These are phyloP conservation scores for Ophiostoma pallidulum DNA, from an alignment of 2,329 filamentous ascomycete genomes.

Conservation along the genomic window DNA sequence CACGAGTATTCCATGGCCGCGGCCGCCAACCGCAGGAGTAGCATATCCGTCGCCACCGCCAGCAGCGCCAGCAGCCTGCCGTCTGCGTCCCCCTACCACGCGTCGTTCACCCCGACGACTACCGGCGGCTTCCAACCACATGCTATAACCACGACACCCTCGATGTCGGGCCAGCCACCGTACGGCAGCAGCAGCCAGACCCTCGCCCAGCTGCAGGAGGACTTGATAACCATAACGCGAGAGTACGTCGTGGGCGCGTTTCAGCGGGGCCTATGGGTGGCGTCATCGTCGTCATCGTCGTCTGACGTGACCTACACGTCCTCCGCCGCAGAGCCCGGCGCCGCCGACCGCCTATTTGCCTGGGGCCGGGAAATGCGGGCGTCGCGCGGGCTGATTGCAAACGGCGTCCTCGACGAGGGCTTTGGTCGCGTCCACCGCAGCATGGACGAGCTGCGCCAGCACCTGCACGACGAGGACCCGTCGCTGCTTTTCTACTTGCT, in stretches of 20 bases:
- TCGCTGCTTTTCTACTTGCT: conserved; percentile 19
- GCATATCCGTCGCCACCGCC: too few species aligned
- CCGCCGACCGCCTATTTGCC: conserved; percentile 13
- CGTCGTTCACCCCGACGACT: neutral
- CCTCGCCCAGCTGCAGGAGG: too few species aligned
- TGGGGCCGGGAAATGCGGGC: conserved; percentile 19
- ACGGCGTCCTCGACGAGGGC: conserved; percentile 14
- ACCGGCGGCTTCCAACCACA: conserved; percentile 6
- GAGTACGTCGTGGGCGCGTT: conserved; percentile 19
- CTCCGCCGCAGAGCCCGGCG: conserved; percentile 7
- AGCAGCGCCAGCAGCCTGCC: too few species aligned
- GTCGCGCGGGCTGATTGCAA: conserved; percentile 16
- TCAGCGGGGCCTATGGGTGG: conserved; percentile 17
- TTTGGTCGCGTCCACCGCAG: conserved; percentile 17
- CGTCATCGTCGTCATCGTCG: conserved; percentile 5
- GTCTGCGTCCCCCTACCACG: neutral
- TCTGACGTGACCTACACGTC: neutral
- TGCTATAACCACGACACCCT: too few species aligned
- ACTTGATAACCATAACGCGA: conserved; percentile 17
- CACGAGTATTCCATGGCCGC: neutral
- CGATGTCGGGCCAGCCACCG: too few species aligned
- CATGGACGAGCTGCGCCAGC: conserved; percentile 19
- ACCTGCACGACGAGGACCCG: conserved; percentile 19
- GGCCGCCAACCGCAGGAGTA: too few species aligned
- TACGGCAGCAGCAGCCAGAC: too few species aligned